Conservation (phyloP, 495 filamentous ascomycete genomes). For the Parathielavia appendiculata region DNA sequence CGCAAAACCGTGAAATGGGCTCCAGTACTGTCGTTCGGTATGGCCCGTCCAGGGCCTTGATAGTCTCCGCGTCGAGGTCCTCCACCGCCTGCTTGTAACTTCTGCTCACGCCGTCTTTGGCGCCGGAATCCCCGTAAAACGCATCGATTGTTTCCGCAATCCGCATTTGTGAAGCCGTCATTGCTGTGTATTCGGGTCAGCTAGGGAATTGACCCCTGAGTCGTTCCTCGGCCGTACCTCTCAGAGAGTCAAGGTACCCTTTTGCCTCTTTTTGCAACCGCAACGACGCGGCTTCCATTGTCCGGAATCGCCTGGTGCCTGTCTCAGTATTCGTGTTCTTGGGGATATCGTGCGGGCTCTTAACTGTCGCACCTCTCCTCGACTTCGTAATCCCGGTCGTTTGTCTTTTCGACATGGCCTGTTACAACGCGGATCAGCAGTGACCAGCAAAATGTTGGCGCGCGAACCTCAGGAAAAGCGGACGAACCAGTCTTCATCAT, state of each 20-base stretch:
- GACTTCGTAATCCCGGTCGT: slow-evolving; percentile 96
- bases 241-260: slow-evolving; percentile 89
- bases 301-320: slow-evolving; percentile 72
- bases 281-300: slow-evolving; percentile 89
- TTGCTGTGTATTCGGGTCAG: slow-evolving; percentile 51
- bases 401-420: slow-evolving; percentile 97
- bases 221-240: slow-evolving; percentile 51
- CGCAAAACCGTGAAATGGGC: slow-evolving; percentile 90
- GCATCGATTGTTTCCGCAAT: slow-evolving; percentile 99
- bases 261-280: slow-evolving; percentile 96
- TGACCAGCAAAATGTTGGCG: no score
- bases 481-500: slow-evolving; percentile 94
- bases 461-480: not conserved
- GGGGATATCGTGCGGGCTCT: not conserved
- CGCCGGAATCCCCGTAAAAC: slow-evolving; percentile 95
- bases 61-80: slow-evolving; percentile 94
- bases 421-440: slow-evolving; percentile 8
- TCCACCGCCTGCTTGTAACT: slow-evolving; percentile 98
- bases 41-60: slow-evolving; percentile 96
- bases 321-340: slow-evolving; percentile 3
- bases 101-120: slow-evolving; percentile 86
- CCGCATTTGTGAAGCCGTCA: slow-evolving; percentile 99
- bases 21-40: slow-evolving; percentile 93
- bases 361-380: slow-evolving; percentile 68
- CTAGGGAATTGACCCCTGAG: not conserved